These are phyloP conservation scores for Saturnispora sekii DNA, from an alignment of 805 yeast species.

Conservation along the genomic window DNA sequence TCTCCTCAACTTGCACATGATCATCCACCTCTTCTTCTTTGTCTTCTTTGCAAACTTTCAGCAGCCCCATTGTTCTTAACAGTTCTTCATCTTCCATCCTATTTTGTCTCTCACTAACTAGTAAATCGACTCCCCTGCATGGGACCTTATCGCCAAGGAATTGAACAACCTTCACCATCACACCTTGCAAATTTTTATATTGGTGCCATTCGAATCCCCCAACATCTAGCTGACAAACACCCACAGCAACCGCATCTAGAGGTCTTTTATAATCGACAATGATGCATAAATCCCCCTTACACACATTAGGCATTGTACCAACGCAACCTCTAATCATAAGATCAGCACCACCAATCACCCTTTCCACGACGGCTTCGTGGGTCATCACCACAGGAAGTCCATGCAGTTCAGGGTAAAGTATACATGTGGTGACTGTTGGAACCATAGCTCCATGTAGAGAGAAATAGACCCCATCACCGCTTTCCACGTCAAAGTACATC, in stretches of 20 bases:
- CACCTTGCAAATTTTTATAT: constrained; percentile 34
- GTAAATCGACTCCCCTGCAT: constrained; percentile 27
- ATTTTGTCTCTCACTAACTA: constrained; percentile 1
- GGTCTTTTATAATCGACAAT: constrained; percentile 56
- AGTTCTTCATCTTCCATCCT: neutral
- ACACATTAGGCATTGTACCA: constrained; percentile 48
- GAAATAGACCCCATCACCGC: constrained; percentile 67
- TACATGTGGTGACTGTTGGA: constrained; percentile 68
- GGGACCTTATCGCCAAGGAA: constrained; percentile 56
- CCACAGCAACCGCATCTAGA: constrained; percentile 60
- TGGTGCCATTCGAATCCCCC: constrained; percentile 21
- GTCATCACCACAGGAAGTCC: constrained; percentile 57
- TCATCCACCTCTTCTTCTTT: neutral
- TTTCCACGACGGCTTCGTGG: constrained; percentile 61
- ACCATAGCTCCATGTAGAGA: constrained; percentile 19
- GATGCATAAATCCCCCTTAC: constrained; percentile 56
- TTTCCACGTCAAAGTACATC: constrained; percentile 48
- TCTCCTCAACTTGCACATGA: constrained; percentile 12
- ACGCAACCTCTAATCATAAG: constrained; percentile 67
- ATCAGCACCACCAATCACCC: constrained; percentile 70
- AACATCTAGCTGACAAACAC: constrained; percentile 45
- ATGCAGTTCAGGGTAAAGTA: constrained; percentile 47
- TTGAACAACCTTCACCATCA: constrained; percentile 70
- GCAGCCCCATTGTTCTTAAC: neutral
- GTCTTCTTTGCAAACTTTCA: neutral